A percentile compares a stretch with the other conserved stretches of the same genome.
Conservation (phyloP, 495 filamentous ascomycete species). For the Neurospora sp. region DNA sequence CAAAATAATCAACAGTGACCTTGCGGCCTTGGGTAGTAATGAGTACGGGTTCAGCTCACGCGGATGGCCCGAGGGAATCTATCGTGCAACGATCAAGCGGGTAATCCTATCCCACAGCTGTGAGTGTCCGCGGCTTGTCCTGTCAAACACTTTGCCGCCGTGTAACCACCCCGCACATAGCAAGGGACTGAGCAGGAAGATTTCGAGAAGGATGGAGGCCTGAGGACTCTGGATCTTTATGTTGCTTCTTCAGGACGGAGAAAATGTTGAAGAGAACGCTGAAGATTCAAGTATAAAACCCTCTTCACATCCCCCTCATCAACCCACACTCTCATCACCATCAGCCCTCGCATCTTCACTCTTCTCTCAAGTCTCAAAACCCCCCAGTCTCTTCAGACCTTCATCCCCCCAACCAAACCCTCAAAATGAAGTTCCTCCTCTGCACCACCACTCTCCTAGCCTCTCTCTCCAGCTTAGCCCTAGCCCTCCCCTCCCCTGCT, state of each 20-base stretch:
- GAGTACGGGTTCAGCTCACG: background rate
- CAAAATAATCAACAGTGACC: no score
- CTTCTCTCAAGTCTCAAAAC: background rate
- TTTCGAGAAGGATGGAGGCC: background rate
- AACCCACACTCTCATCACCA: background rate
- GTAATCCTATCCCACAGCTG: background rate
- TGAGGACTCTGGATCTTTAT: no score
- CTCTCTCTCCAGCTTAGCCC: background rate
- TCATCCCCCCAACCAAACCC: background rate
- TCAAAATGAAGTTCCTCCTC: slow-evolving; percentile 19
- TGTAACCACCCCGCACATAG: background rate
- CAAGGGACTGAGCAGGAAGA: background rate
- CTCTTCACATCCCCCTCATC: background rate
- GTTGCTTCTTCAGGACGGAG: background rate
- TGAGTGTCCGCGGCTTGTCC: background rate
- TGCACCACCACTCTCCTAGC: slow-evolving; percentile 1
- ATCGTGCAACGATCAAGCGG: background rate
- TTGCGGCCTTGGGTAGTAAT: background rate
- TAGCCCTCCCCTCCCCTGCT: slow-evolving; percentile 4
- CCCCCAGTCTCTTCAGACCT: background rate
- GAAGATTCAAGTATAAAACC: background rate
- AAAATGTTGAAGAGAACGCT: no score
- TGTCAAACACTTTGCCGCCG: background rate
- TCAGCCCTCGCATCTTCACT: background rate
- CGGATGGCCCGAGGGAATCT: background rate